Base-by-base conservation (phyloP, 345 rosid species). In the Rhodamnia argentea region DNA sequence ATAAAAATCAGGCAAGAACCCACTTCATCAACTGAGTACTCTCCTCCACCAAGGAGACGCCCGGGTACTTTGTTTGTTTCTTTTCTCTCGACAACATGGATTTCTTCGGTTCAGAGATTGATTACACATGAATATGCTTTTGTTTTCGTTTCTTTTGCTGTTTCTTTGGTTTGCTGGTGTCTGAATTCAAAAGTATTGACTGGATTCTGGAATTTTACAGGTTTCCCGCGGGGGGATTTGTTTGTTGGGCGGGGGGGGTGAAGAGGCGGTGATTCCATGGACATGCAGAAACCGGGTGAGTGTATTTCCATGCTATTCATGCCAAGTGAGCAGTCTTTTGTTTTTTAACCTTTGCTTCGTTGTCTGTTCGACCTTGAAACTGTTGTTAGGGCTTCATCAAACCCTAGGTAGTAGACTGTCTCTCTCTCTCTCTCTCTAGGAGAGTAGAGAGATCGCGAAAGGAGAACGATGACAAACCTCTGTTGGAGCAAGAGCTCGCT, bases 301-400 rank as follows among this genome's bases (percentile, higher is more conserved):
- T 51, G 85, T 60, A 84, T 32, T 40, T 84, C 85, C 53, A 40
- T 84, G 85, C 47, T 50, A 84, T 58, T 64, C 85, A 40, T 84
- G 85, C 52, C 85, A 40, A 84, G 85, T 84, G 64, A 84, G 5
- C 75, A 84, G 85, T 84, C 85, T 84, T 84, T 84, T 47, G 47
- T 56, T 32, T 47, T 56, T 14, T 60, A 84, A 84, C 85, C 85
- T 84, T 56, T 84, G 75, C 85, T 84, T 84, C 85, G 85, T 84
- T 84, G 85, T 84, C 85, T 84, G 85, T 84, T 84, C 85, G 85
- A 58, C 85, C 85, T 58, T 84, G 85, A 58, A 56, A 53, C 60
- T 58, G 37, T 37, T 27, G 32, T 24, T 32, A 57, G 85, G 24
- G 13, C 85, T 1, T 57, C 53, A 9, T 84, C 37, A 44, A 83